Conservation (phyloP, 306 rosid genomes). For the Rubus parviflorus region DNA sequence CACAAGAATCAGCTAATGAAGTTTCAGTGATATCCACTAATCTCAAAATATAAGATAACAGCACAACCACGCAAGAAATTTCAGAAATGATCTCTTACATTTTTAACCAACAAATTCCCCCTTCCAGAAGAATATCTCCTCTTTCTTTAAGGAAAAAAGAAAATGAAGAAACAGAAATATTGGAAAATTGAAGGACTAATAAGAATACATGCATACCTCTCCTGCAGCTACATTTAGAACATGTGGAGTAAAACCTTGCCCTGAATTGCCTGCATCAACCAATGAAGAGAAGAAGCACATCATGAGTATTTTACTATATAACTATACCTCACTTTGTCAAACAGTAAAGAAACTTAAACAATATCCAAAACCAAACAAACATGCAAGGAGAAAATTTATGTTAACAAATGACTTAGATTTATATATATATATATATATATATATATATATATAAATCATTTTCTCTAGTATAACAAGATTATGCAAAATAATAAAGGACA, state of each 20-base stretch:
- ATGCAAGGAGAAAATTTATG: neutral
- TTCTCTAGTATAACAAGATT: neutral
- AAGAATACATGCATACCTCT: constrained; percentile 64
- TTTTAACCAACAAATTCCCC: neutral
- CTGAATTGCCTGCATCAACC: constrained; percentile 74
- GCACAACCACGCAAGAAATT: too few species aligned
- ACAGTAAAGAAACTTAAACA: neutral
- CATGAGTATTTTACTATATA: constrained; percentile 24
- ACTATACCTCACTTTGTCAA: neutral
- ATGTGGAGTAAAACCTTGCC: constrained; percentile 83
- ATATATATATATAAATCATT: neutral
- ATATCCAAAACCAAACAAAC: neutral
- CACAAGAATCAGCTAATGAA: too few species aligned
- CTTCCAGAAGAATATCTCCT: too few species aligned
- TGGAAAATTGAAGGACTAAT: neutral
- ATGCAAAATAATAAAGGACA: neutral
- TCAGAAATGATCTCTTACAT: too few species aligned
- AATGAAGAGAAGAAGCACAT: constrained; percentile 19
- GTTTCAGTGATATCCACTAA: too few species aligned
- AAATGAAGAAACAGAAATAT: too few species aligned
- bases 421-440: neutral
- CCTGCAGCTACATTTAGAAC: constrained; percentile 76
- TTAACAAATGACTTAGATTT: neutral
- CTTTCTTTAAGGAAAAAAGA: too few species aligned
- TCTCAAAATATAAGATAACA: too few species aligned